Percentiles rank a stretch among this genome's conserved stretches.
phyloP scores from a whole-genome alignment of 352 stramenopile species.

The Phytophthora kernoviae region DNA sequence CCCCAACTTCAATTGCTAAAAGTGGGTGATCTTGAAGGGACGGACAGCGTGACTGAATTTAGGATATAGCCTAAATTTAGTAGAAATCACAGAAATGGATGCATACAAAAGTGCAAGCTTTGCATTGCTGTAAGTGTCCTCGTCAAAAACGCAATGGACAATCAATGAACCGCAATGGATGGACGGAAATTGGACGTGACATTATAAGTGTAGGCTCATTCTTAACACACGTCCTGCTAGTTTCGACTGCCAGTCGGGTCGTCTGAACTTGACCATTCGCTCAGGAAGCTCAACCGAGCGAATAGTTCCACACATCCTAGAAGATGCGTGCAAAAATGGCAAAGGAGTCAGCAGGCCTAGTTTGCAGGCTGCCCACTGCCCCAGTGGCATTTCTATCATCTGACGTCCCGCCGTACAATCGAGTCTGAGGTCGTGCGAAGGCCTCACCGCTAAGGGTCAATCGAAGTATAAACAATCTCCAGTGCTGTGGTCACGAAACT shows the following conservation, averaged over 20 bases:
- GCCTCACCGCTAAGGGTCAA: not conserved
- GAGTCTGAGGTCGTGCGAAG: not conserved
- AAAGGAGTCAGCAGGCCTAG: conserved; percentile 24
- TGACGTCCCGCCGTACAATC: conserved; percentile 4
- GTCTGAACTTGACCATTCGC: conserved; percentile 29
- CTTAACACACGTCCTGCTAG: not conserved
- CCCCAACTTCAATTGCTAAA: too few species aligned
- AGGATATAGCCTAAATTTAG: not conserved
- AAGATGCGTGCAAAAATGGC: conserved; percentile 30
- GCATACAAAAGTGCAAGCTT: too few species aligned
- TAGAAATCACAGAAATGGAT: not conserved
- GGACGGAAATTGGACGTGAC: not conserved
- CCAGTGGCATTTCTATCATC: conserved; percentile 36
- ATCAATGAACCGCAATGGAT: not conserved
- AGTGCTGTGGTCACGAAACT: too few species aligned
- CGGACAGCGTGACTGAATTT: not conserved
- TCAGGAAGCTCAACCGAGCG: conserved; percentile 27
- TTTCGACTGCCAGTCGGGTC: not conserved
- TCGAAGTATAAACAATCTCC: conserved; percentile 2
- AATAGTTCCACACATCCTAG: conserved; percentile 24
- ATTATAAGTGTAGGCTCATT: not conserved
- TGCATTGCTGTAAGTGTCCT: too few species aligned
- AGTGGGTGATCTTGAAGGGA: too few species aligned
- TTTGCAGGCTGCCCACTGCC: conserved; percentile 28
- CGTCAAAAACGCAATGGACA: conserved; percentile 4